These are phyloP conservation scores for Aspergillus wentii DNA, from an alignment of 495 filamentous ascomycete genomes.

Conservation along the genomic window DNA sequence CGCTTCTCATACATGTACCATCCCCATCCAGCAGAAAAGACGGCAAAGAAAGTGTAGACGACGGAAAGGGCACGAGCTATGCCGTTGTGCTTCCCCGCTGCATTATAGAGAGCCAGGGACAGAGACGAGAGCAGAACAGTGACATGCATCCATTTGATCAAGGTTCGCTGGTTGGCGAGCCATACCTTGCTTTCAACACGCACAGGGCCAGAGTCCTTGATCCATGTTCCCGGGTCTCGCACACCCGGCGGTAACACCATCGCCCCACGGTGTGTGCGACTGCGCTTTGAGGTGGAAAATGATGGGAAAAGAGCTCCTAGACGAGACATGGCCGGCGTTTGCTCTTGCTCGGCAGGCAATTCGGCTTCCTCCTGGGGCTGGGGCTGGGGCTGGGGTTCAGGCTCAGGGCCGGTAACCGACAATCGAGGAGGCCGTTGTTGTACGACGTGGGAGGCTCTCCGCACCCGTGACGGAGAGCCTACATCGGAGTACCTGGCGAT, in stretches of 20 bases:
- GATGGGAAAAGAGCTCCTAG: conserved; percentile 61
- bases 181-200: conserved; percentile 96
- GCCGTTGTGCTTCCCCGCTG: conserved; percentile 65
- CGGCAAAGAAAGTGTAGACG: conserved; percentile 75
- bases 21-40: conserved; percentile 83
- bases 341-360: conserved; percentile 9
- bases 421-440: conserved; percentile 16
- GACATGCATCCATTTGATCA: conserved; percentile 97
- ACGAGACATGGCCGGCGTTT: conserved; percentile 28
- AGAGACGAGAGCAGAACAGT: conserved; percentile 77
- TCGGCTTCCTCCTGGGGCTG: conserved; percentile 15
- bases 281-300: conserved; percentile 69
- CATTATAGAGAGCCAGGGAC: conserved; percentile 81
- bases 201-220: conserved; percentile 89
- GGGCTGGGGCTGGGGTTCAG: conserved; percentile 7
- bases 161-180: conserved; percentile 96
- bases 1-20: conserved; percentile 75
- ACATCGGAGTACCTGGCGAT: conserved; percentile 25
- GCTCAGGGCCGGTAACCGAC: conserved; percentile 15
- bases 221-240: conserved; percentile 71
- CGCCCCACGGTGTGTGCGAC: conserved; percentile 43
- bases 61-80: conserved; percentile 71
- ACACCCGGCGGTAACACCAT: conserved; percentile 74
- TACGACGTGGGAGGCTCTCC: conserved; percentile 19
- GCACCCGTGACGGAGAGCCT: conserved; percentile 15